Evolutionary conservation across 768 basidiomycete genomes (phyloP).

Genomic region (Suillus variegatus): DNA sequence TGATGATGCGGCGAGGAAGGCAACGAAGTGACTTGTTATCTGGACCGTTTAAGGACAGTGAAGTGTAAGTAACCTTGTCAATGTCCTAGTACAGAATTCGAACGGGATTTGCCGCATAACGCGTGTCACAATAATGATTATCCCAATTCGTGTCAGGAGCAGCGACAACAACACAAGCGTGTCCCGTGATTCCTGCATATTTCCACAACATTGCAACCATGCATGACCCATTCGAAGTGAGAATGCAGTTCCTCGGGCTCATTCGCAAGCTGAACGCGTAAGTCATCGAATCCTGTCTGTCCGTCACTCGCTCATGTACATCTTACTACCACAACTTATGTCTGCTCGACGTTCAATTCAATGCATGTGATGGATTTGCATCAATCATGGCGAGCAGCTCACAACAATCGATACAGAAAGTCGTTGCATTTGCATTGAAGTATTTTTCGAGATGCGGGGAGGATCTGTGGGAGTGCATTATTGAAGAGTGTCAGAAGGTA

Average conservation of each 20-base stretch:
- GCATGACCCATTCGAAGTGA: constrained; percentile 12
- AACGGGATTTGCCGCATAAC: not conserved
- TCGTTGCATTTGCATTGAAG: constrained; percentile 83
- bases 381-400: constrained; percentile 46
- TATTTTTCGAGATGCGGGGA: constrained; percentile 84
- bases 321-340: not conserved
- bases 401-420: constrained; percentile 86
- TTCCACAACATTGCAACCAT: not conserved
- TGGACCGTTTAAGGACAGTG: constrained; percentile 13
- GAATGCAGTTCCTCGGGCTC: constrained; percentile 66
- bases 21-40: not conserved
- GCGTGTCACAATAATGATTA: too few relatives aligned
- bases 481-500: constrained; percentile 91
- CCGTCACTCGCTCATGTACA: not conserved
- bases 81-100: not conserved
- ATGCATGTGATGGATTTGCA: not conserved
- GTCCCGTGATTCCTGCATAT: not conserved
- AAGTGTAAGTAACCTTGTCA: not conserved
- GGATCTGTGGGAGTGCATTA: constrained; percentile 91
- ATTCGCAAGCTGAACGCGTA: constrained; percentile 68
- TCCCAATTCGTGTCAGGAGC: not conserved
- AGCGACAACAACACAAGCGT: not conserved
- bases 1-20: constrained; percentile 1
- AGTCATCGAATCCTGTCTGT: constrained; percentile 8
- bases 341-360: not conserved